Base-by-base conservation (phyloP, 768 basidiomycete species). In the Paxillus involutus region DNA sequence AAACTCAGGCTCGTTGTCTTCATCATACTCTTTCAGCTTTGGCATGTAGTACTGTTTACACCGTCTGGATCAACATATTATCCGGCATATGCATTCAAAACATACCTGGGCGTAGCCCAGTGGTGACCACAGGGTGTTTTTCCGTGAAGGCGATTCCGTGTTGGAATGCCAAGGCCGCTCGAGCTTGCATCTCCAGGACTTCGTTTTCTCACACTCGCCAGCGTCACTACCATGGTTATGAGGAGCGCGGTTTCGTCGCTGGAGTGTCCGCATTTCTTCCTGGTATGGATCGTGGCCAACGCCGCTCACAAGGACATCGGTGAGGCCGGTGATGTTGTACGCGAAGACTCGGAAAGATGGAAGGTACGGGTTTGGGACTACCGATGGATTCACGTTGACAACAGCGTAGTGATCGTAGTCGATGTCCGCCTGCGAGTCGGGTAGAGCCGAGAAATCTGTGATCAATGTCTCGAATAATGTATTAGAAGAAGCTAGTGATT, bases 291-390 rank as follows among this genome's bases (percentile, higher is more conserved):
- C 52, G 17, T 50, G 55, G 9, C 56, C 58, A 35, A 37, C 60
- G 16, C 61, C 24, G 17, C 44, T 29, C 30, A 57, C 49, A 14
- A 37, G 33, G 4, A 24, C 19, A 26, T 51, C 44, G 32, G 35
- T 33, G 35, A 44, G 42, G 39, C 73, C 81, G 1, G 85, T 84
- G 21, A 81, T 74, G 66, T 95, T 95, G 77, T 93, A 95, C 60
- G 83, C 76, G 72, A 85, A 95, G 12, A 94, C 77, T 59, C 93
- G 76, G 63, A 94, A 84, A 14, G 85, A 80, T 3, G 94, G 91
- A 45, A 89, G 70, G 72, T 89, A 97, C 16, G 85, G 85, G 53
- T 91, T 91, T n/a, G 93, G 92, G 51, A 94, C 88, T 19, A 94
- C 83, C 33, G 89, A 82, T 5, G 94, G 89, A 35, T 81, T 80